Percentiles rank a stretch among this genome's conserved stretches.
Evolutionary conservation across 306 rosid genomes (phyloP).

Genomic region (Gastrolobium villosum): DNA sequence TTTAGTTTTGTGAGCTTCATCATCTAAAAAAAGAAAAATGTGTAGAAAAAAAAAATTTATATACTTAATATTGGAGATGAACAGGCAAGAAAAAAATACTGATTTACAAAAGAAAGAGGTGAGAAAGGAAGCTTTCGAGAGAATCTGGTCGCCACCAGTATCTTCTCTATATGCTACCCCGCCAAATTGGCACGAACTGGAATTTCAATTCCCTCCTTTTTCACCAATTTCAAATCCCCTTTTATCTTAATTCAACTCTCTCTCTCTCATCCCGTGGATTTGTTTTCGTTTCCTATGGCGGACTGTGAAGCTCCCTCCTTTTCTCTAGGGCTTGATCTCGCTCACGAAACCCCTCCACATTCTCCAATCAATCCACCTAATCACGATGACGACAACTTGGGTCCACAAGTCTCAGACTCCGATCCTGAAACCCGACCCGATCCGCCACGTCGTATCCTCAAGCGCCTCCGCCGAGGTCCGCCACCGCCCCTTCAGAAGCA

Average conservation of each 20-base stretch:
- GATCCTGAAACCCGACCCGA: slow-evolving; percentile 53
- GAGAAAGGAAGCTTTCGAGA: neutral
- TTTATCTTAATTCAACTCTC: neutral
- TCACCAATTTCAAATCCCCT: slow-evolving; percentile 47
- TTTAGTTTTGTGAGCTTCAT: too few species aligned
- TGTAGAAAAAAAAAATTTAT: too few species aligned
- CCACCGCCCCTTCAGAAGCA: neutral
- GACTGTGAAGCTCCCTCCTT: slow-evolving; percentile 74
- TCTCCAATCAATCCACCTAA: slow-evolving; percentile 35
- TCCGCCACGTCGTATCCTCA: slow-evolving; percentile 55
- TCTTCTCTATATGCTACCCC: slow-evolving; percentile 13
- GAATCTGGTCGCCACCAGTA: neutral
- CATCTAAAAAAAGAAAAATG: too few species aligned
- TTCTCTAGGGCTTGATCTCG: slow-evolving; percentile 78
- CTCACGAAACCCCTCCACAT: slow-evolving; percentile 54
- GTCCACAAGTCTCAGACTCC: slow-evolving; percentile 47
- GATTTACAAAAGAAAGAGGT: neutral
- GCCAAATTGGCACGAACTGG: slow-evolving; percentile 28
- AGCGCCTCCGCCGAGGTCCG: slow-evolving; percentile 79
- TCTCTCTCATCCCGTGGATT: neutral
- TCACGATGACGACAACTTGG: slow-evolving; percentile 27
- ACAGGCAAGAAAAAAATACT: too few species aligned
- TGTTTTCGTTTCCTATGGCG: slow-evolving; percentile 55
- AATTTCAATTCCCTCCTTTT: slow-evolving; percentile 53
- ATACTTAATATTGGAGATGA: too few species aligned